Percentiles rank a stretch among this genome's conserved stretches.
These are phyloP conservation scores for Udeniomyces megalosporus DNA, from an alignment of 768 basidiomycete genomes.

Conservation along the genomic window DNA sequence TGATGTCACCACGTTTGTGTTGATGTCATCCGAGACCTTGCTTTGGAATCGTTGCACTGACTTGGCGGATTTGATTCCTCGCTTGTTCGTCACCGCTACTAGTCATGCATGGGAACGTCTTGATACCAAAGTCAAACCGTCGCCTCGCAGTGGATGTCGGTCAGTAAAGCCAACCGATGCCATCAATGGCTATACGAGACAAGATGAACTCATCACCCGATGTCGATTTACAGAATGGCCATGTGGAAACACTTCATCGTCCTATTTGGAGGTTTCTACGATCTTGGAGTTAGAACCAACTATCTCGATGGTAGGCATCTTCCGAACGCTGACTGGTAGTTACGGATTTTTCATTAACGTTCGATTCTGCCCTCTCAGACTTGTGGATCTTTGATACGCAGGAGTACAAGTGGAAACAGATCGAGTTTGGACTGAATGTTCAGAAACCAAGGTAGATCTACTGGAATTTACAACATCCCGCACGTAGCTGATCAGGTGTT, in stretches of 20 bases:
- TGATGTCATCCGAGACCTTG: not conserved
- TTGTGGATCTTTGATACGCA: constrained; percentile 74
- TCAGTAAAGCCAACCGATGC: constrained; percentile 21
- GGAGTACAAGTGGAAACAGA: constrained; percentile 68
- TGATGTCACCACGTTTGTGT: constrained; percentile 56
- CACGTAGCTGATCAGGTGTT: too few species aligned
- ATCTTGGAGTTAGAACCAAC: constrained; percentile 66
- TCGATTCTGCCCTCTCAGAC: constrained; percentile 38
- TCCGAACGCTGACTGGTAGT: too few species aligned
- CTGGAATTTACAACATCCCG: too few species aligned
- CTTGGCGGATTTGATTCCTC: not conserved
- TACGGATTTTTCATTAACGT: too few species aligned
- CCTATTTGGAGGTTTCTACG: constrained; percentile 80
- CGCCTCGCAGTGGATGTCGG: constrained; percentile 70
- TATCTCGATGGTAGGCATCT: not conserved
- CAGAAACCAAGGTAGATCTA: constrained; percentile 49
- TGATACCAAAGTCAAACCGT: constrained; percentile 65
- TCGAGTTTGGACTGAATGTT: constrained; percentile 57
- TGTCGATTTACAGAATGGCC: constrained; percentile 45
- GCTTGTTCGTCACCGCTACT: not conserved
- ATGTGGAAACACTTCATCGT: constrained; percentile 76
- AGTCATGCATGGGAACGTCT: constrained; percentile 67
- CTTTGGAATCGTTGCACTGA: not conserved
- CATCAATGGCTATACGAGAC: not conserved
- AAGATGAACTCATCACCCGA: not conserved